phyloP scores from a whole-genome alignment of 1,139 yeast species.

The Pneumocystis sp. region DNA sequence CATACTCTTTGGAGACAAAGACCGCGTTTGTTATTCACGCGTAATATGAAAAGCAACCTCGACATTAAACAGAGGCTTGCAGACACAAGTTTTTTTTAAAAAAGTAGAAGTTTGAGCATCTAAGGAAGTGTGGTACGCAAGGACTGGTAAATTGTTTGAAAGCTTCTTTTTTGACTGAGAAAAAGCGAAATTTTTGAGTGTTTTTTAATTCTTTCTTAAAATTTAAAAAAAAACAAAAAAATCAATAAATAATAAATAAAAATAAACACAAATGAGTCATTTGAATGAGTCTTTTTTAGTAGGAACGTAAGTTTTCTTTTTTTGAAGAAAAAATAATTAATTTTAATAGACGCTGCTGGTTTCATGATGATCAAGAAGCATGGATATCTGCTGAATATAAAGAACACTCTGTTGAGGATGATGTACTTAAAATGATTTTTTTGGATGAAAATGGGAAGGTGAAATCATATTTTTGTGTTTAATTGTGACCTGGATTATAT shows the following conservation, averaged over 20 bases:
- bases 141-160: neutral
- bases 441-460: slow-evolving; percentile 42
- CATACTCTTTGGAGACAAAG: neutral
- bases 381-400: slow-evolving; percentile 83
- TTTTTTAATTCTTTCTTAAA: neutral
- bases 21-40: neutral
- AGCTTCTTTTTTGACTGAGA: neutral
- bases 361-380: slow-evolving; percentile 73
- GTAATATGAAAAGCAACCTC: neutral
- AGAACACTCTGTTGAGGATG: slow-evolving; percentile 34
- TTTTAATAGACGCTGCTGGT: slow-evolving; percentile 63
- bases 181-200: neutral
- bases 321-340: neutral
- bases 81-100: neutral
- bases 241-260: neutral
- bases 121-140: neutral
- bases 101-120: neutral
- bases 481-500: neutral
- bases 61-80: neutral
- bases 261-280: neutral
- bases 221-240: neutral
- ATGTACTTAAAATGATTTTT: slow-evolving; percentile 43
- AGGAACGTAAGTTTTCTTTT: neutral
- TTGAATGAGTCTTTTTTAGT: neutral
- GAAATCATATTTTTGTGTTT: slow-evolving; percentile 9